Percentiles rank a stretch among this genome's conserved stretches.
These are phyloP conservation scores for Cladosporium sphaerospermum DNA, from an alignment of 2,329 filamentous ascomycete genomes.

Conservation along the genomic window DNA sequence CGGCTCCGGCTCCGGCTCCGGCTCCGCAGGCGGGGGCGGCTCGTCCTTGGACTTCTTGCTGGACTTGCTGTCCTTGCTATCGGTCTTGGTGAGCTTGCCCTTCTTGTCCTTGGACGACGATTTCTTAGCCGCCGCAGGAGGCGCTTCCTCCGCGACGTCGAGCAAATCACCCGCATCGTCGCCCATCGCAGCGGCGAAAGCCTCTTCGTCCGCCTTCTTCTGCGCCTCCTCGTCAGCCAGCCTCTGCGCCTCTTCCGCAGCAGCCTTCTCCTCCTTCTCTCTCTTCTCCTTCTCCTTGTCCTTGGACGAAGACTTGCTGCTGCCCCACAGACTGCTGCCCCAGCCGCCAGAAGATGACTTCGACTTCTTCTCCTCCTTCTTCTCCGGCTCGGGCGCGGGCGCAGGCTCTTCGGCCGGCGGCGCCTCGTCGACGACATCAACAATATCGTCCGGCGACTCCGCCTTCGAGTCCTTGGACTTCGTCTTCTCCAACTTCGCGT, in stretches of 20 bases:
- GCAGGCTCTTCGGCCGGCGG: neutral
- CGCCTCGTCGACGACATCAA: conserved; percentile 19
- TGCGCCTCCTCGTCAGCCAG: conserved; percentile 25
- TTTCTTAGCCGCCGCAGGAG: conserved; percentile 19
- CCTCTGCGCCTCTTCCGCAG: conserved; percentile 23
- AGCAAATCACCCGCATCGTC: conserved; percentile 31
- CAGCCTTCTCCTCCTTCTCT: conserved; percentile 35
- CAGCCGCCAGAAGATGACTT: conserved; percentile 28
- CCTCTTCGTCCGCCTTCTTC: conserved; percentile 30
- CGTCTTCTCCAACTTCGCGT: conserved; percentile 26
- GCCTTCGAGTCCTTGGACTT: conserved; percentile 31
- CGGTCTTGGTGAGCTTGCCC: conserved; percentile 20
- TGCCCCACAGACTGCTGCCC: conserved; percentile 25
- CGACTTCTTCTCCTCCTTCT: conserved; percentile 38
- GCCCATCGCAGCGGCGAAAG: conserved; percentile 30
- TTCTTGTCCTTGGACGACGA: conserved; percentile 25
- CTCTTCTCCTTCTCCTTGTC: conserved; percentile 36
- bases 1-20: conserved; percentile 12
- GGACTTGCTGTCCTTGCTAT: conserved; percentile 20
- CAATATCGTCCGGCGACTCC: conserved; percentile 22
- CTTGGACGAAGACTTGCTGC: conserved; percentile 28
- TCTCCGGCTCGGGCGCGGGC: neutral
- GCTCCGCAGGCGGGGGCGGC: conserved; percentile 20
- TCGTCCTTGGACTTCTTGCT: conserved; percentile 25
- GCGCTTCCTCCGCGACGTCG: conserved; percentile 26